Conservation (phyloP, 352 stramenopile species). For the Peronospora belbahrii region DNA sequence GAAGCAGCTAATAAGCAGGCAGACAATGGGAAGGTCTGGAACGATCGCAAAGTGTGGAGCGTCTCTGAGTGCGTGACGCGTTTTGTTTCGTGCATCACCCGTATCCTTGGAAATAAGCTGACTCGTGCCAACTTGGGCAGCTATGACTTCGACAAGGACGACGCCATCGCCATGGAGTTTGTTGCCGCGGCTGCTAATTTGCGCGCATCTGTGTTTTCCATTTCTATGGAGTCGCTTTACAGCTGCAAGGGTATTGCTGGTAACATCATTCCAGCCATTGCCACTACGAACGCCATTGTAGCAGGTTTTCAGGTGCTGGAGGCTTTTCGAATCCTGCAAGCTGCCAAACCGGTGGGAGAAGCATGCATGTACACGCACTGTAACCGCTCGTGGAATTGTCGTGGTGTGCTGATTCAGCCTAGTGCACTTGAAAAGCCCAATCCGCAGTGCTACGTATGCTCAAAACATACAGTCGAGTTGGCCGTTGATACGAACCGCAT, state of each 20-base stretch:
- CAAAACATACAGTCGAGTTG: conserved; percentile 87
- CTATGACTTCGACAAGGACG: conserved; percentile 97
- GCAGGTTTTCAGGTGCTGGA: conserved; percentile 90
- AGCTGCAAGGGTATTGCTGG: conserved; percentile 97
- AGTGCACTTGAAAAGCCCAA: conserved; percentile 86
- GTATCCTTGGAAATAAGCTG: conserved; percentile 51
- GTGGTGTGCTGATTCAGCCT: conserved; percentile 90
- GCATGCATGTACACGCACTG: conserved; percentile 92
- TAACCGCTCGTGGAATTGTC: conserved; percentile 84
- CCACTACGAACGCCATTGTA: conserved; percentile 99
- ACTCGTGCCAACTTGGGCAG: conserved; percentile 54
- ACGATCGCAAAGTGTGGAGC: conserved; percentile 83
- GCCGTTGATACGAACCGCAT: conserved; percentile 86
- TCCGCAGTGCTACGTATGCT: conserved; percentile 94
- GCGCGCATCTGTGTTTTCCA: conserved; percentile 81
- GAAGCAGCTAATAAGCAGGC: conserved; percentile 15
- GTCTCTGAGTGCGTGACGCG: conserved; percentile 83
- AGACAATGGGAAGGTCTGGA: conserved; percentile 51
- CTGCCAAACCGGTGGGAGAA: conserved; percentile 49
- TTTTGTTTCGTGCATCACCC: conserved; percentile 66
- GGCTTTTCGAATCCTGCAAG: conserved; percentile 77
- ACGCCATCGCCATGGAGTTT: conserved; percentile 94
- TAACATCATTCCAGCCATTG: conserved; percentile 99
- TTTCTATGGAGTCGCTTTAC: conserved; percentile 80
- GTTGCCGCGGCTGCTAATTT: conserved; percentile 97